Base-by-base conservation (phyloP, 192 early-diverging fungal genomes). In the Gonapodya sp. region DNA sequence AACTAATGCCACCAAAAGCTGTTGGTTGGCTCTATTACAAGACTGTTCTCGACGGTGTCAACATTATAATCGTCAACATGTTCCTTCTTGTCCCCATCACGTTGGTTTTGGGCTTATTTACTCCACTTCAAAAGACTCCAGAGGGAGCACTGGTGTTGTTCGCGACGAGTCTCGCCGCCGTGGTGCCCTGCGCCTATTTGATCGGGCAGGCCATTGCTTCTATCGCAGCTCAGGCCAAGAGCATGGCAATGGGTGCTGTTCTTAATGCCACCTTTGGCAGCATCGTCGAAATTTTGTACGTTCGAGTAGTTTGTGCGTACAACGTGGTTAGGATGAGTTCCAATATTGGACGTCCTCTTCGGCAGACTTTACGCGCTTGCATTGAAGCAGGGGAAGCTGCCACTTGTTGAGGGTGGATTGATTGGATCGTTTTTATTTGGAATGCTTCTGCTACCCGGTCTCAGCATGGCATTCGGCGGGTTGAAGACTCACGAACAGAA, bases 121-220 rank as follows among this genome's bases (percentile, higher is more conserved):
- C 35, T 2, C 34, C 75, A 18, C 30, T 77, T 16, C 75, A 18
- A 34, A 2, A 77, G 2, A 83, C 96, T 80, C 87, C 87, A 78
- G 86, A 86, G 36, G 81, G 88, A 36, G 88, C 36, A 32, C 90
- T 89, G 32, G 85, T 86, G 1, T 89, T 95, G 73, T 91, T 96
- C 35, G 93, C 93, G 77, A 81, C 35, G 0, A 81, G 85, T 14
- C 88, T 99, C 74, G 82, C 93, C 34, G 94, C 94, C 14, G 94
- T 95, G 0, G 91, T 99, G 32, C 97, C 97, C 0, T 86, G 97
- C 2, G 93, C 95, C 8, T 99, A 97, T 84, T 96, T 98, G 85
- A 98, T 99, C 84, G 97, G 97, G 1, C 95, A 94, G 92, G 95
- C 94, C 0, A 96, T 99, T 31, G 93, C 94, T n/a, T 95, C 94